Base-by-base conservation (phyloP, 257 asterid genomes). In the Linderniella brevidens region DNA sequence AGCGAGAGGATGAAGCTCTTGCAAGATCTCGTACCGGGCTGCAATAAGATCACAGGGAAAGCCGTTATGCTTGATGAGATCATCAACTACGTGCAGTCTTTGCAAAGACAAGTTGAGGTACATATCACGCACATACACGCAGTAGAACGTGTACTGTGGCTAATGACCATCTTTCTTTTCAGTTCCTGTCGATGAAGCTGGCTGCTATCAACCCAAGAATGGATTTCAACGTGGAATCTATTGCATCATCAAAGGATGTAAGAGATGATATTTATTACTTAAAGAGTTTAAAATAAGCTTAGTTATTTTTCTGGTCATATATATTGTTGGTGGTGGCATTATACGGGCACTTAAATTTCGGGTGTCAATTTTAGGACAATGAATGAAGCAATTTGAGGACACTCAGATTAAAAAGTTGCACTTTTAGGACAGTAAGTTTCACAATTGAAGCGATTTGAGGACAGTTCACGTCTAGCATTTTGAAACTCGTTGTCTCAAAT, bases 51-150 rank as follows among this genome's bases (percentile, higher is more conserved):
- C 15, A 86, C 94, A 46, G 96, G 96, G 18, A 86, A 86, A 77
- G 93, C 96, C 59, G 94, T 86, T n/a, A 82, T 86, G 96, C 86
- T 86, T 45, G 96, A 86, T 69, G 94, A 82, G 77, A 86, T 82
- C 55, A 86, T 86, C 50, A 82, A 86, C 50, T 86, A 81, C 41
- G 93, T 79, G 37, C 96, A 86, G 64, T 81, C 93, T 35, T 71
- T 81, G 13, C 93, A 86, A 55, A 64, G 86, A 4, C 96, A 86
- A 72, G 96, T 86, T 41, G 93, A 81, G 93, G 93, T 86, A 42
- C 4, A 8, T 38, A 1, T 2, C 43, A 11, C 43, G 43, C 32
- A 25, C 6, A 25, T 25, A 25, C 32, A 25, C 32, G 32, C 32
- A 25, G 32, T 25, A 25, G 32, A 25, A 25, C 32, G 32, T 25